Evolutionary conservation across 768 basidiomycete genomes (phyloP).

Genomic region (Cystoderma amianthinum): DNA sequence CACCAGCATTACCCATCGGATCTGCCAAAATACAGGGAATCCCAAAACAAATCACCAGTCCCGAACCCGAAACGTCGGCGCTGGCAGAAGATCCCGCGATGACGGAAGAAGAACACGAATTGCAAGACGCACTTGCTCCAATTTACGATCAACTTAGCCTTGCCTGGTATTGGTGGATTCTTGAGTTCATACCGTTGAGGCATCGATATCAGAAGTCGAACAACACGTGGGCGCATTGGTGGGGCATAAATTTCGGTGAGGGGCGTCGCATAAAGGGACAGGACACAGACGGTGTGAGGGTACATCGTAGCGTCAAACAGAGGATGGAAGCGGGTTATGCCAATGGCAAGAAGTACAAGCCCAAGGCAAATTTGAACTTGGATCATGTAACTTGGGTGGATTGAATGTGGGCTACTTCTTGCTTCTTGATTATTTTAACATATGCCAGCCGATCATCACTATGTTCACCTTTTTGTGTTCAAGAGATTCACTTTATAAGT

Average conservation of each 20-base stretch:
- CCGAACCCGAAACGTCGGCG: constrained; percentile 12
- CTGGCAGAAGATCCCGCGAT: constrained; percentile 8
- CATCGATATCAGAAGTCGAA: constrained; percentile 30
- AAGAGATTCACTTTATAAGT: too few relatives aligned
- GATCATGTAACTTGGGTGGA: constrained; percentile 14
- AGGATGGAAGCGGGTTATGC: constrained; percentile 45
- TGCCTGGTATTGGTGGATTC: constrained; percentile 53
- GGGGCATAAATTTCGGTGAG: constrained; percentile 27
- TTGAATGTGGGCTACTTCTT: constrained; percentile 8
- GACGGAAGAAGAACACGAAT: constrained; percentile 57
- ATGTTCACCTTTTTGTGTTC: too few relatives aligned
- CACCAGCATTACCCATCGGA: constrained; percentile 21
- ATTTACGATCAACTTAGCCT: constrained; percentile 53
- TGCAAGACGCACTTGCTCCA: constrained; percentile 48
- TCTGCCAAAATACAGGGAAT: constrained; percentile 16
- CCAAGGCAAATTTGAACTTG: constrained; percentile 14
- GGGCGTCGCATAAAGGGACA: constrained; percentile 35
- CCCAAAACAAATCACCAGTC: constrained; percentile 12
- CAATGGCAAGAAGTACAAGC: constrained; percentile 22
- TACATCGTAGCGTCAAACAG: constrained; percentile 45
- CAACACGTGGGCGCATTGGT: constrained; percentile 21
- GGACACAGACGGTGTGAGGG: constrained; percentile 30
- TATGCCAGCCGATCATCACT: too few relatives aligned
- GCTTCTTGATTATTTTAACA: too few relatives aligned
- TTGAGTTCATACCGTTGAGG: constrained; percentile 49